Conservation (phyloP, 2,329 filamentous ascomycete species). For the Pochonia chlamydosporia region DNA sequence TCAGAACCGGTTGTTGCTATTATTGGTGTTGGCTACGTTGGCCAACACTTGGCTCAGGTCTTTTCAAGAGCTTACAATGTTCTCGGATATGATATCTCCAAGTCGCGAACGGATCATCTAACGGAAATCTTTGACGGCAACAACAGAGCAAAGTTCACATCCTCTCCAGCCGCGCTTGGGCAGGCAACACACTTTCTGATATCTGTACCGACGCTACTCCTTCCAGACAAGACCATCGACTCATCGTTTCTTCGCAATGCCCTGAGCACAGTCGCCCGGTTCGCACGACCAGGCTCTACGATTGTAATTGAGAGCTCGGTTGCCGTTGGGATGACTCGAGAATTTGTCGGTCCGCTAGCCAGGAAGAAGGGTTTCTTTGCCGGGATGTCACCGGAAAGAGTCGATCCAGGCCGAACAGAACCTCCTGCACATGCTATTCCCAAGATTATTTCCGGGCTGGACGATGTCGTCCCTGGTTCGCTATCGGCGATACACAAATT, state of each 20-base stretch:
- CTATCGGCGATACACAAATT: constrained; percentile 36
- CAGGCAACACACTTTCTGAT: constrained; percentile 47
- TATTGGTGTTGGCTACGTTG: constrained; percentile 49
- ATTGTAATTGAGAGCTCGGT: constrained; percentile 50
- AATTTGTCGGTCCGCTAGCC: constrained; percentile 41
- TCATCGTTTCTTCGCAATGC: constrained; percentile 40
- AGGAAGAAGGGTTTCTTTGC: constrained; percentile 34
- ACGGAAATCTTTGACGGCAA: constrained; percentile 19
- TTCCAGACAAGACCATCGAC: constrained; percentile 40
- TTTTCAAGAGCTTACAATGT: constrained; percentile 36
- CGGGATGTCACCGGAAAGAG: constrained; percentile 47
- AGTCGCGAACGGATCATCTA: constrained; percentile 29
- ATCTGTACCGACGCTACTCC: constrained; percentile 46
- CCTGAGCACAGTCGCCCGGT: constrained; percentile 31
- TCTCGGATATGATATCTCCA: constrained; percentile 43
- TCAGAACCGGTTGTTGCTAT: constrained; percentile 35
- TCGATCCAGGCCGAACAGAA: constrained; percentile 43
- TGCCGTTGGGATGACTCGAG: constrained; percentile 47
- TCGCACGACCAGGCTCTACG: constrained; percentile 37
- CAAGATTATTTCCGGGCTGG: constrained; percentile 48
- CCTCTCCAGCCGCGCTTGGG: constrained; percentile 28
- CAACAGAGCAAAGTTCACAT: constrained; percentile 30
- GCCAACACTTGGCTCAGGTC: constrained; percentile 38
- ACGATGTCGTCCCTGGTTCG: constrained; percentile 38
- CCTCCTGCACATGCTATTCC: constrained; percentile 39